phyloP scores from a whole-genome alignment of 805 yeast genomes.

The Metschnikowia lochheadii region DNA sequence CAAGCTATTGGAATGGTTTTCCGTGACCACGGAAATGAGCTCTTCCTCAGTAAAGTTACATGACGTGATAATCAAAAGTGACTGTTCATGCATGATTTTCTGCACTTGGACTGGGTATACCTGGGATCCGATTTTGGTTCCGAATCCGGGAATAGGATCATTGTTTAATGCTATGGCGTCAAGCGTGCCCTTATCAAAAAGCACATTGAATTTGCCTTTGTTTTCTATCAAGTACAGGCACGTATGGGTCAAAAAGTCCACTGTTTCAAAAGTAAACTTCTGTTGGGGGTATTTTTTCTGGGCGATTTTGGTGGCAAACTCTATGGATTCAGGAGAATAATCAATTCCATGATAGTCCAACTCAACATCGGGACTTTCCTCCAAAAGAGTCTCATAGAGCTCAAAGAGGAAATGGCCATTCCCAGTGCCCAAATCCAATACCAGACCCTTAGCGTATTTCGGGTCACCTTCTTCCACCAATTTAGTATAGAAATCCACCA shows the following conservation, averaged over 20 bases:
- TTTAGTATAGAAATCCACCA: constrained; percentile 66
- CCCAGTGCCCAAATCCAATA: constrained; percentile 91
- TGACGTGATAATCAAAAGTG: constrained; percentile 74
- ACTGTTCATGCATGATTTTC: constrained; percentile 50
- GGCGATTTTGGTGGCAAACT: constrained; percentile 65
- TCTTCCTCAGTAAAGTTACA: constrained; percentile 91
- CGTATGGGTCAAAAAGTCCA: constrained; percentile 56
- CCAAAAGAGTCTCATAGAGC: constrained; percentile 58
- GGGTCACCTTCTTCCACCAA: constrained; percentile 17
- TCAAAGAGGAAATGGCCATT: constrained; percentile 86
- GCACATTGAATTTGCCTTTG: constrained; percentile 56
- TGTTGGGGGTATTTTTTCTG: constrained; percentile 26
- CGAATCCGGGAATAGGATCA: constrained; percentile 38
- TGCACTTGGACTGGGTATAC: constrained; percentile 60
- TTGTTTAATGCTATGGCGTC: constrained; percentile 94
- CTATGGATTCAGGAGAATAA: constrained; percentile 76
- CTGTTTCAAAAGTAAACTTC: constrained; percentile 54
- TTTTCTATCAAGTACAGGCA: constrained; percentile 34
- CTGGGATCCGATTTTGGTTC: constrained; percentile 46
- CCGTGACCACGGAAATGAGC: constrained; percentile 50
- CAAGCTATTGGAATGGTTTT: constrained; percentile 39
- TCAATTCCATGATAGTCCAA: constrained; percentile 61
- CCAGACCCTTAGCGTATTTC: constrained; percentile 22
- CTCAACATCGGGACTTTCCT: constrained; percentile 37
- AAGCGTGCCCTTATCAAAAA: constrained; percentile 90